Percentiles rank a stretch among this genome's conserved stretches.
Evolutionary conservation across 306 rosid species (phyloP).

Genomic region (Morella rubra): DNA sequence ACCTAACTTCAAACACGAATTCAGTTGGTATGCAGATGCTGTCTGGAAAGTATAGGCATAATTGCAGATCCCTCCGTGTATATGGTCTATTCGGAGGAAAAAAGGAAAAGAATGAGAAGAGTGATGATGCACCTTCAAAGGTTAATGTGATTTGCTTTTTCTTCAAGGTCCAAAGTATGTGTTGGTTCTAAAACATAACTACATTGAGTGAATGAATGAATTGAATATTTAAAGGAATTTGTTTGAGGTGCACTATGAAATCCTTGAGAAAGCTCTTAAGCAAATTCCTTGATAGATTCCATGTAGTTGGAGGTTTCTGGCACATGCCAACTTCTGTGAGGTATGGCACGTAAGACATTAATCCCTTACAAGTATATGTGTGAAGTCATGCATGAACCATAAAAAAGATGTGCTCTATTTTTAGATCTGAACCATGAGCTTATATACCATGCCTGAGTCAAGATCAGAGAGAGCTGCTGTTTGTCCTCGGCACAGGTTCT

Average conservation of each 20-base stretch:
- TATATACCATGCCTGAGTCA: background rate
- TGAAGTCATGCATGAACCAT: background rate
- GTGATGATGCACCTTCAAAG: constrained; percentile 66
- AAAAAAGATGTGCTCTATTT: background rate
- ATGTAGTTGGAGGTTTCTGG: background rate
- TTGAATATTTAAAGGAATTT: background rate
- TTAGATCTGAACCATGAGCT: background rate
- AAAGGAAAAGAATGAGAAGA: constrained; percentile 57
- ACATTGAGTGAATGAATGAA: background rate
- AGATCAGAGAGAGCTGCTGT: background rate
- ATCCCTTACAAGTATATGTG: background rate
- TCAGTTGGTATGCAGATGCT: constrained; percentile 40
- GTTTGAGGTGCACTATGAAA: background rate
- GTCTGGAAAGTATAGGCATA: constrained; percentile 35
- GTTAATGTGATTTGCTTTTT: constrained; percentile 36
- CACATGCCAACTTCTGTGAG: background rate
- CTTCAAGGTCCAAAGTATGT: background rate
- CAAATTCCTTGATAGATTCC: background rate
- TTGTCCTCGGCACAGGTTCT: background rate
- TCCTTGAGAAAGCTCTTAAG: background rate
- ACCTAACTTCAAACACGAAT: constrained; percentile 41
- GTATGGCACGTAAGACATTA: background rate
- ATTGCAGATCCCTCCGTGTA: constrained; percentile 42
- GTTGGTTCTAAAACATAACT: background rate
- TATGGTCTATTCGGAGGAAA: constrained; percentile 70